Percentiles rank a stretch among this genome's conserved stretches.
Conservation (phyloP, 129 eudicot species). For the Scalesia atractyloides region DNA sequence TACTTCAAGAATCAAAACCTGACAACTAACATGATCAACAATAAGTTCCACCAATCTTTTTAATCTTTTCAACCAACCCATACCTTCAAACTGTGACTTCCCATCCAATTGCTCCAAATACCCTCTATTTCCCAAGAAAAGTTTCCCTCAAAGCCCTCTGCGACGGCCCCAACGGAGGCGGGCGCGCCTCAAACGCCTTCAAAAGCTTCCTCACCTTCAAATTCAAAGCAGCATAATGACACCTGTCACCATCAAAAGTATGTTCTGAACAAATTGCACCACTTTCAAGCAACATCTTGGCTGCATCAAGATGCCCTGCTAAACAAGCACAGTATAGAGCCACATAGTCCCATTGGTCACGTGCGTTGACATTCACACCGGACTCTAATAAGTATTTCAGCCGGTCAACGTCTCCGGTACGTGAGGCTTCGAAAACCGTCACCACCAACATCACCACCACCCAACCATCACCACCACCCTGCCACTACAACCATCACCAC, state of each 20-base stretch:
- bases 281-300: no score
- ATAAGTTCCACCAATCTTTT: not conserved
- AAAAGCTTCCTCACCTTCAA: slow-evolving; percentile 88
- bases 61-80: not conserved
- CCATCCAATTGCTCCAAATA: slow-evolving; percentile 35
- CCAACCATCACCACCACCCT: no score
- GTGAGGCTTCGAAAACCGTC: no score
- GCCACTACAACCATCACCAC: no score
- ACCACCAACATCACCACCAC: no score
- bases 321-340: no score
- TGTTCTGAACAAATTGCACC: slow-evolving; percentile 96
- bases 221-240: slow-evolving; percentile 92
- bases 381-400: no score
- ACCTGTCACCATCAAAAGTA: slow-evolving; percentile 93
- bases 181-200: slow-evolving; percentile 96
- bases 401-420: no score
- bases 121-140: slow-evolving; percentile 50
- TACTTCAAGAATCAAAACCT: no score
- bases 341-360: no score
- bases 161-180: slow-evolving; percentile 84
- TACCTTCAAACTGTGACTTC: slow-evolving; percentile 38
- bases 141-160: slow-evolving; percentile 77
- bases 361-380: no score
- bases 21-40: not conserved
- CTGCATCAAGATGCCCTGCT: no score